Evolutionary conservation across 345 rosid genomes (phyloP), one percentile per base, ranked within the genome.

Genomic region (Diplotaxis tenuifolia): DNA sequence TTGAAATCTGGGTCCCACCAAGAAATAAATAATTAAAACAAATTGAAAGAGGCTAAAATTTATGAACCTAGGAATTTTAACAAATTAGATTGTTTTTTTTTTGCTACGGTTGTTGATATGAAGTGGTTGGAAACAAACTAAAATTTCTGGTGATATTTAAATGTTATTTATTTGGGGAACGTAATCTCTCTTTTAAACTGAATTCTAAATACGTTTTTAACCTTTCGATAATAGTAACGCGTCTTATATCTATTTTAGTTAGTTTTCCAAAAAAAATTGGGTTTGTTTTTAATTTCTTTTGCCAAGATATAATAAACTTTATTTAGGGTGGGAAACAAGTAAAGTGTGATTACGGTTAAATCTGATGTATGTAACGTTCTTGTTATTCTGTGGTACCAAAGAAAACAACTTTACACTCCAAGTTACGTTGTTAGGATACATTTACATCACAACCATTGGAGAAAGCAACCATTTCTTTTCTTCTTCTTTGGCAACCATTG

Each of bases 21-120:
- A 63, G 62, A 7, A 42, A 45, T 25, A 21, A 11, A 40, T n/a
- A 9, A 12, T 23, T 62, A 29, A n/a, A 45, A 20, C n/a, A n/a
- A 22, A 29, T 45, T 27, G 34, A 3, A 14, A 54, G 12, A 25
- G 5, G 29, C 54, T 63, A 27, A 20, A 28, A n/a, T n/a, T 28
- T 73, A 55, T 64, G 64, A 54, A 54, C 27, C 32, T 31, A 42
- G 55, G 49, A 32, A 54, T 45, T 65, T 49, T 73, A 65, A 65
- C 71, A 25, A 58, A 52, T 75, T 14, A 7, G 50, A 45, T 45
- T 45, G 50, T 25, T 32, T 32, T 42, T 40, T 67, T 73, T 75
- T 22, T 68, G 68, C 23, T 74, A 5, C 20, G 62, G 70, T 45
- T 12, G 75, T 75, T 75, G 65, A 54, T 22, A 69, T 75, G 75